Percentiles rank a stretch among this genome's conserved stretches.
Conservation (phyloP, 2,329 filamentous ascomycete species). For the Helotiales sp. region DNA sequence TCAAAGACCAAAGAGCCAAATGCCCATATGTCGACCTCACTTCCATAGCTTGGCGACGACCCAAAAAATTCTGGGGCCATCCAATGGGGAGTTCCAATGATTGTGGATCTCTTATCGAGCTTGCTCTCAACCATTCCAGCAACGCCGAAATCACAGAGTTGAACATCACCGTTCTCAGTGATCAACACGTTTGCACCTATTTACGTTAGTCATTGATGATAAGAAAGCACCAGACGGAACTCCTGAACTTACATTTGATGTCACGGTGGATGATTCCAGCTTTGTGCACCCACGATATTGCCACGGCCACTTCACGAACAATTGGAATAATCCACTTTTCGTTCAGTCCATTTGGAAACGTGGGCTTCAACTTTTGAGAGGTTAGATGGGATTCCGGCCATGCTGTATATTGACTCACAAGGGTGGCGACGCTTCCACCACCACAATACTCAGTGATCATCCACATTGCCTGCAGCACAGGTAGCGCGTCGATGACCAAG, state of each 20-base stretch:
- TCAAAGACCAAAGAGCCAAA: conserved; percentile 83
- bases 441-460: conserved; percentile 87
- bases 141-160: conserved; percentile 85
- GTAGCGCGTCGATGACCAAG: conserved; percentile 77
- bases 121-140: conserved; percentile 78
- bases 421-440: conserved; percentile 79
- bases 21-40: conserved; percentile 82
- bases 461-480: conserved; percentile 82
- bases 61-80: conserved; percentile 82
- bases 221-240: not conserved
- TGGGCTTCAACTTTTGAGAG: conserved; percentile 61
- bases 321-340: conserved; percentile 75
- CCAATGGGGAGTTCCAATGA: conserved; percentile 84
- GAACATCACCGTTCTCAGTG: conserved; percentile 75
- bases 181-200: conserved; percentile 76
- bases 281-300: conserved; percentile 69
- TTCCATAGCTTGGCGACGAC: conserved; percentile 64
- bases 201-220: not conserved
- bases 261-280: conserved; percentile 74
- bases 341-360: conserved; percentile 65
- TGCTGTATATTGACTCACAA: conserved; percentile 52
- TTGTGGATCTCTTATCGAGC: conserved; percentile 77
- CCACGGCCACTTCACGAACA: conserved; percentile 68
- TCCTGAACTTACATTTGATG: conserved; percentile 63
- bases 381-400: conserved; percentile 7